These are phyloP conservation scores for Globisporangium apiculatum DNA, from an alignment of 352 stramenopile species.

Conservation along the genomic window DNA sequence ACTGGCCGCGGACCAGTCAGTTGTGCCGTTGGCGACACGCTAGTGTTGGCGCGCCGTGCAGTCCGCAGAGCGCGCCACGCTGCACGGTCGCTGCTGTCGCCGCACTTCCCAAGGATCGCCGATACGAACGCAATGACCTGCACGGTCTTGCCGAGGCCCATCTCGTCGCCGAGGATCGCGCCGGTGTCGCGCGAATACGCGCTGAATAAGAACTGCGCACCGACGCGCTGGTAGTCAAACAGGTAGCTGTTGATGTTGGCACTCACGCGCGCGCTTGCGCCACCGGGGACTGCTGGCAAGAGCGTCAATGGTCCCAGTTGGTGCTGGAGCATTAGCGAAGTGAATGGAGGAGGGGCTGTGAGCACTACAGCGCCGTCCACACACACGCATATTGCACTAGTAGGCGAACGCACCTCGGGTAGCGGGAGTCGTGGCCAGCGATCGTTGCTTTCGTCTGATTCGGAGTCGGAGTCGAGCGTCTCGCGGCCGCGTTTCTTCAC, in stretches of 20 bases:
- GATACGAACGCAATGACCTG: slow-evolving; percentile 92
- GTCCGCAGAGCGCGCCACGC: slow-evolving; percentile 92
- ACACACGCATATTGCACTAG: not conserved
- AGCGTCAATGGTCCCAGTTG: slow-evolving; percentile 37
- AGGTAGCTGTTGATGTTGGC: slow-evolving; percentile 68
- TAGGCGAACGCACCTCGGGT: slow-evolving; percentile 21
- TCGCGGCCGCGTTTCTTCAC: not conserved
- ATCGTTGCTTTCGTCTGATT: slow-evolving; percentile 12
- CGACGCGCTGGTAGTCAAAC: slow-evolving; percentile 70
- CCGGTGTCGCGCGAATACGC: slow-evolving; percentile 43
- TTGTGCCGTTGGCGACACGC: slow-evolving; percentile 9
- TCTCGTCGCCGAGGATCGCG: slow-evolving; percentile 98
- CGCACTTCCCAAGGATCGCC: slow-evolving; percentile 87
- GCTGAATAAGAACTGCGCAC: slow-evolving; percentile 55
- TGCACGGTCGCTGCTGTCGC: slow-evolving; percentile 93
- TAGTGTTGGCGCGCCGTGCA: slow-evolving; percentile 58
- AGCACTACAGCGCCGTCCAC: not conserved
- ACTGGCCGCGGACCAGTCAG: slow-evolving; percentile 70
- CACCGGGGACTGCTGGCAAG: slow-evolving; percentile 8
- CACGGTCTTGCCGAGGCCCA: slow-evolving; percentile 93
- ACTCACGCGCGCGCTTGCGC: slow-evolving; percentile 28
- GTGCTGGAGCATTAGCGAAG: slow-evolving; percentile 5
- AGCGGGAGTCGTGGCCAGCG: slow-evolving; percentile 47
- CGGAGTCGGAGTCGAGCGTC: too few relatives aligned
- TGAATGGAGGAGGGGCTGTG: too few relatives aligned